Evolutionary conservation across 2,329 filamentous ascomycete species (phyloP), one percentile per base, ranked within the genome.

Genomic region (Acrocalymma vagum): DNA sequence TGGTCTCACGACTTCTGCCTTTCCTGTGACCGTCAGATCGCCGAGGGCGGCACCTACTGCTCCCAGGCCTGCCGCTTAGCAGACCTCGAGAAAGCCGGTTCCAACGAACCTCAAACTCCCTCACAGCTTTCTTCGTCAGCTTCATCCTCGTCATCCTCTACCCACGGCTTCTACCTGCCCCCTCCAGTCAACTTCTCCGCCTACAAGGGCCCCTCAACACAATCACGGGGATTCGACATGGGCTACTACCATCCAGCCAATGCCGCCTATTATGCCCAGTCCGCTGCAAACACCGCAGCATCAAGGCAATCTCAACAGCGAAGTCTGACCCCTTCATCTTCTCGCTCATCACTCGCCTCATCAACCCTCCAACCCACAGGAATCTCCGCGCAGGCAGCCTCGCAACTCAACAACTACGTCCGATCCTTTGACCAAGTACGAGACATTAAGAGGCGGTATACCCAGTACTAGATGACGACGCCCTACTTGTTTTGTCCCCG

Each of bases 1-100:
- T 96, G 92, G 90, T 88, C 88, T 61, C 89, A 88, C 71, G 87
- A 95, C 73, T 96, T 90, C 82, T 96, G 92, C 80, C 84, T 96
- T 60, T 85, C 88, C 76, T 96, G 92, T 78, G 92, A 96, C 76
- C 87, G 87, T 75, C 89, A 95, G 74, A 91, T 88, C 46, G 82
- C 88, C 41, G 70, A 72, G 46, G 85, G 85, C 48, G 85, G 85
- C 52, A 84, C 88, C 54, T 96, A 95, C 79, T 96, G 92, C 80
- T 95, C 90, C 30, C 91, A 96, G 74, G 83, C 88, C 20, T 96
- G 92, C 80, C 84, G 90, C 53, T 79, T 96, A 29, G 87, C 89
- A 55, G 92, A 96, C 73, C 85, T 93, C 60, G 91, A 96, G 72
- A 85, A 84, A 72, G 84, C 82, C 42, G 63, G 60, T 47, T 60